phyloP scores from a whole-genome alignment of 2,329 filamentous ascomycete species.

The Thielaviopsis euricoi region DNA sequence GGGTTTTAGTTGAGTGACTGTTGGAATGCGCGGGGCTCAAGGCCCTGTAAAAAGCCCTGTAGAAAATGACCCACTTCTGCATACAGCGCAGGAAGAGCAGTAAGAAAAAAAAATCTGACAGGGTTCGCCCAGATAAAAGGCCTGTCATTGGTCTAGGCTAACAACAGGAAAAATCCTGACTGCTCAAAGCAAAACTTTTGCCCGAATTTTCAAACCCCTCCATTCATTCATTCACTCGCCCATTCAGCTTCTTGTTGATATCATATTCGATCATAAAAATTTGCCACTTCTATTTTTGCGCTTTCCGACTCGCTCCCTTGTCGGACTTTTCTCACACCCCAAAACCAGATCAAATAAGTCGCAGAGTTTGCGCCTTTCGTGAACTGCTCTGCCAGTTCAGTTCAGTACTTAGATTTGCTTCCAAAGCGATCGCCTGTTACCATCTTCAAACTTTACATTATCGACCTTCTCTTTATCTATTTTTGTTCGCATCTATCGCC shows the following conservation, averaged over 20 bases:
- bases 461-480: background rate
- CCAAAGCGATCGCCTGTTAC: background rate
- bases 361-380: background rate
- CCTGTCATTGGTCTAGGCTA: background rate
- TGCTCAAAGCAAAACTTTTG: slow-evolving; percentile 7
- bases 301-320: background rate
- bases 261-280: background rate
- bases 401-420: background rate
- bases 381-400: background rate
- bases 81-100: background rate
- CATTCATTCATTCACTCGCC: no score
- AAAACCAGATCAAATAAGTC: background rate
- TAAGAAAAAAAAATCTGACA: background rate
- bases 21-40: background rate
- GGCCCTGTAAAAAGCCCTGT: background rate
- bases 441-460: background rate
- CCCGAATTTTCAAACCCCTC: slow-evolving; percentile 11
- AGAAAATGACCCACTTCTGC: background rate
- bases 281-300: background rate
- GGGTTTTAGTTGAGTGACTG: background rate
- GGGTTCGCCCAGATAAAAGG: background rate
- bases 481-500: background rate
- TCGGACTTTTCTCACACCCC: background rate
- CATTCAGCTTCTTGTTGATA: slow-evolving; percentile 1
- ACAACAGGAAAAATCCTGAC: slow-evolving; percentile 4